Conservation (phyloP, 1,139 yeast species). For the Candida sp. region DNA sequence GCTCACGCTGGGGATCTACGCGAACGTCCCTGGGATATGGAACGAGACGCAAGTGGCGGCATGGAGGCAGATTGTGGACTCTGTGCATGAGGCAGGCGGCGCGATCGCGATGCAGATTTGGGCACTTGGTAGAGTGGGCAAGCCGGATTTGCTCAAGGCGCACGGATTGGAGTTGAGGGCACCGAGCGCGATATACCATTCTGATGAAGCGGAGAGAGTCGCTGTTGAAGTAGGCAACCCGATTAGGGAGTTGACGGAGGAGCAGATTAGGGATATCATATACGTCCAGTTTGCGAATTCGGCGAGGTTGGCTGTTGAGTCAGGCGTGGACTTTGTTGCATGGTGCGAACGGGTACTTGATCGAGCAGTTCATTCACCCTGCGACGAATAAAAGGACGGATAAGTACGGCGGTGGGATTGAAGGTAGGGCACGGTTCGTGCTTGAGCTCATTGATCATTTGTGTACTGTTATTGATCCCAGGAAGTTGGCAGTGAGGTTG, state of each 20-base stretch:
- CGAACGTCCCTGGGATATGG: slow-evolving; percentile 59
- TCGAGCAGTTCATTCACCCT: slow-evolving; percentile 59
- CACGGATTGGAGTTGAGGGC: slow-evolving; percentile 27
- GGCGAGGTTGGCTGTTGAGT: slow-evolving; percentile 50
- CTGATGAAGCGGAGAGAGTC: slow-evolving; percentile 25
- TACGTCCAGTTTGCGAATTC: slow-evolving; percentile 40
- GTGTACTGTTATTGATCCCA: slow-evolving; percentile 39
- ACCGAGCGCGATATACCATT: slow-evolving; percentile 26
- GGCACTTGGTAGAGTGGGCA: slow-evolving; percentile 62
- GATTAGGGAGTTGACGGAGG: slow-evolving; percentile 43
- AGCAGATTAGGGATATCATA: slow-evolving; percentile 45
- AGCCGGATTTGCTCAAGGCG: slow-evolving; percentile 42
- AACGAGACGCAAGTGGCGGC: slow-evolving; percentile 47
- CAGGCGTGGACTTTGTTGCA: slow-evolving; percentile 79
- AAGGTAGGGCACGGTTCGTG: slow-evolving; percentile 62
- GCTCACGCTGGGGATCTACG: slow-evolving; percentile 37
- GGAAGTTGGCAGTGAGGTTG: slow-evolving; percentile 55
- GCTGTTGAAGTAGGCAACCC: slow-evolving; percentile 35
- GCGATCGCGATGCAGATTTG: slow-evolving; percentile 57
- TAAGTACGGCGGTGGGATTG: slow-evolving; percentile 60
- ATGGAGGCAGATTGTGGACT: slow-evolving; percentile 56
- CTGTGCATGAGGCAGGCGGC: slow-evolving; percentile 17
- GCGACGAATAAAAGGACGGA: slow-evolving; percentile 58
- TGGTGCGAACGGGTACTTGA: slow-evolving; percentile 69
- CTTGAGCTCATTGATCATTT: slow-evolving; percentile 61